phyloP scores from a whole-genome alignment of 2,329 filamentous ascomycete genomes.

The Cordyceps farinosa region DNA sequence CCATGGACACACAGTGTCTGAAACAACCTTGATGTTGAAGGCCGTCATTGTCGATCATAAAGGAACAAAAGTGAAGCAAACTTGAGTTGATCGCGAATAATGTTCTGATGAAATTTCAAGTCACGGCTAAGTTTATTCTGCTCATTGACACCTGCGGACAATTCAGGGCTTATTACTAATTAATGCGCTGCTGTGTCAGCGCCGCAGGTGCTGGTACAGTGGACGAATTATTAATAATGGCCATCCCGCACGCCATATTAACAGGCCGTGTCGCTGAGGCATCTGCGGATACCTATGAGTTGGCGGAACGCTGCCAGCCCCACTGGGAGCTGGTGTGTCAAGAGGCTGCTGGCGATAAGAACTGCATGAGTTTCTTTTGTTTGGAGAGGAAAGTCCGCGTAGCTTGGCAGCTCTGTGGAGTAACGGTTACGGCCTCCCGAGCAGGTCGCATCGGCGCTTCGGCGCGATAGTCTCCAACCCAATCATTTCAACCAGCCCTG shows the following conservation, averaged over 20 bases:
- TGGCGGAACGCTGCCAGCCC: too few species aligned
- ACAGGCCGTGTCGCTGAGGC: too few species aligned
- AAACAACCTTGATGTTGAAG: constrained; percentile 44
- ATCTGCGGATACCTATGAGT: too few species aligned
- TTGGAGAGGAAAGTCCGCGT: background rate
- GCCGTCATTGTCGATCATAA: constrained; percentile 52
- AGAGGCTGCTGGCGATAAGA: too few species aligned
- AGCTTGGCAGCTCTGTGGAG: background rate
- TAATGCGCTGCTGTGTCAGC: background rate
- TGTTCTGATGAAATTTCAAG: background rate
- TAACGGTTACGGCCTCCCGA: background rate
- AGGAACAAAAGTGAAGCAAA: background rate
- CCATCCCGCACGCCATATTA: constrained; percentile 1
- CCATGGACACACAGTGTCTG: constrained; percentile 51
- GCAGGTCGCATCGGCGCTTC: background rate
- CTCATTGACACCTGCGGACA: background rate
- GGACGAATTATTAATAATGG: constrained; percentile 6
- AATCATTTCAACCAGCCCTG: background rate
- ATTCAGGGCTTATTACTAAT: background rate
- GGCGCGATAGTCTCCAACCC: background rate
- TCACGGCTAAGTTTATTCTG: background rate
- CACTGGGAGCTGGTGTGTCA: too few species aligned
- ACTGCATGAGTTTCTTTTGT: too few species aligned
- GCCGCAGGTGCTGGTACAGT: background rate
- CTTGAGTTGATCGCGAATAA: background rate